Conservation (phyloP, 192 early-diverging fungal species). For the Kickxella alabastrina region DNA sequence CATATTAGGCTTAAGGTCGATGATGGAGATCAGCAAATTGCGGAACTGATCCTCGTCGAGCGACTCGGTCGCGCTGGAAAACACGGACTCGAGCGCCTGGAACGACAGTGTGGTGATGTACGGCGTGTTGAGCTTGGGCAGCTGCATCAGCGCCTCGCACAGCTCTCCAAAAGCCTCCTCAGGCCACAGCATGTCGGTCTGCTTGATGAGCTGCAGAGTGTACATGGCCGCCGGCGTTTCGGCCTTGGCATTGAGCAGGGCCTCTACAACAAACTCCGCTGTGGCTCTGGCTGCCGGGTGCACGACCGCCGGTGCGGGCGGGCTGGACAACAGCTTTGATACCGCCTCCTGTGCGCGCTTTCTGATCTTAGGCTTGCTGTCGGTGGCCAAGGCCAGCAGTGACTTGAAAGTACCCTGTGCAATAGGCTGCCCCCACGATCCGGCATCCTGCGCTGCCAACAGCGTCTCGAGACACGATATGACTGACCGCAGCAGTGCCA, state of each 20-base stretch:
- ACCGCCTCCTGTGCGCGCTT: slow-evolving; percentile 85
- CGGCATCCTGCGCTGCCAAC: slow-evolving; percentile 72
- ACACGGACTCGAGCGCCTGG: slow-evolving; percentile 37
- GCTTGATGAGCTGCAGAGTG: slow-evolving; percentile 68
- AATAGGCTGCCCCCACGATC: slow-evolving; percentile 65
- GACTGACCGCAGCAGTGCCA: slow-evolving; percentile 75
- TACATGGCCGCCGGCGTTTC: slow-evolving; percentile 61
- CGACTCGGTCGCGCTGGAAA: slow-evolving; percentile 33
- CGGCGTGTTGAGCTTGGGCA: slow-evolving; percentile 76
- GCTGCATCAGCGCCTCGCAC: slow-evolving; percentile 67
- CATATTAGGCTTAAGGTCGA: slow-evolving; percentile 78
- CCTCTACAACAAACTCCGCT: slow-evolving; percentile 60
- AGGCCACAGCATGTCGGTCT: slow-evolving; percentile 57
- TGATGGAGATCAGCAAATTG: slow-evolving; percentile 54
- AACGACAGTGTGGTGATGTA: slow-evolving; percentile 68
- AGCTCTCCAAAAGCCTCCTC: slow-evolving; percentile 58
- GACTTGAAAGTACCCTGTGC: slow-evolving; percentile 69
- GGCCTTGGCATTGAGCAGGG: slow-evolving; percentile 54
- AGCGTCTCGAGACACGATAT: slow-evolving; percentile 74
- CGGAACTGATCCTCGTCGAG: slow-evolving; percentile 53
- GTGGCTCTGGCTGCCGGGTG: slow-evolving; percentile 70
- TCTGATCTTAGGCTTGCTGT: slow-evolving; percentile 84
- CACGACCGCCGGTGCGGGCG: slow-evolving; percentile 64
- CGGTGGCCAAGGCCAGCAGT: slow-evolving; percentile 72
- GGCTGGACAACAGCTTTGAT: slow-evolving; percentile 60